Evolutionary conservation across 225 moss, liverwort and hornwort genomes (phyloP), one percentile per base, ranked within the genome.

Genomic region (Physcomitrellopsis africana): DNA sequence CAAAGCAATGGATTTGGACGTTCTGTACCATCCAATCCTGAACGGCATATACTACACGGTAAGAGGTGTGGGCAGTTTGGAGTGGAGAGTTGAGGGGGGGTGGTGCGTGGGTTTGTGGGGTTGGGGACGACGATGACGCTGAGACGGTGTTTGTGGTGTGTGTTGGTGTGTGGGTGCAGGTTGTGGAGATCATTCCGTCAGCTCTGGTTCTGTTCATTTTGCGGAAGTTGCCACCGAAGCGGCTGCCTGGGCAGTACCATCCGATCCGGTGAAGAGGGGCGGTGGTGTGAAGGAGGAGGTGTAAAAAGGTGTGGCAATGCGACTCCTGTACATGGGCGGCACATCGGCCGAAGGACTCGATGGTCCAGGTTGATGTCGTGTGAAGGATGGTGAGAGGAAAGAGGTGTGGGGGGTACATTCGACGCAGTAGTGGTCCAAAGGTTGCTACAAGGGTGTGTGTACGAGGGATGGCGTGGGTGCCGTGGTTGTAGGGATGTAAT

Each of bases 31-130:
- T 86, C 97, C 97, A 76, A 83, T 99, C 24, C 67, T 99, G 71
- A 99, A 99, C 66, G 93, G 85, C 45, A 88, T 99, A 62, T 95
- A 95, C 84, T 99, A 99, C 77, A 95, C 89, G 92, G 97, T 99
- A 90, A 68, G 80, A 17, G 51, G 3, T 51, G 32, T 37, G 32
- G 32, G 32, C 26, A 18, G 9, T 14, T 51, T 59, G n/a, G 8
- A 17, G 49, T 29, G 12, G 46, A 46, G 46, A 32, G 5, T 69
- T 57, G 20, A 26, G 17, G 49, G 59, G 51, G 56, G 20, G 7
- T 41, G 26, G 29, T 16, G 43, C 16, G 45, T 7, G 26, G 11
- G 1, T 29, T 54, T n/a, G 13, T 60, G 53, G 15, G 0, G 14
- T 71, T 32, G 29, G 17, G 6, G 12, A 44, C 10, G 26, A 12